These are phyloP conservation scores for Silene uniflora DNA, from an alignment of 148 eudicot genomes.

Conservation along the genomic window DNA sequence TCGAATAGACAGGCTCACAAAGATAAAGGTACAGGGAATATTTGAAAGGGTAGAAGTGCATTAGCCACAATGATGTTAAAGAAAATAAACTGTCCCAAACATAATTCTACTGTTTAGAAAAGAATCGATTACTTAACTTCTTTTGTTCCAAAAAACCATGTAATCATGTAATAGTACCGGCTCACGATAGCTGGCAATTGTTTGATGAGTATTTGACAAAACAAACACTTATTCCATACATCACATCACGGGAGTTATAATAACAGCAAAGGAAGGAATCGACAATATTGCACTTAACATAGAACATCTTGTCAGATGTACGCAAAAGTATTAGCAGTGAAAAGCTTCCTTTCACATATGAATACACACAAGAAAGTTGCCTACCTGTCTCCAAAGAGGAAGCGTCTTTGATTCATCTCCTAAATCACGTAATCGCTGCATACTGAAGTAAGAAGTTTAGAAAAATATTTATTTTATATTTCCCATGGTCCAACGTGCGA, in stretches of 20 bases:
- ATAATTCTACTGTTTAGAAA: background rate
- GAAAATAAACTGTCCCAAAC: background rate
- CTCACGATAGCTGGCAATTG: background rate
- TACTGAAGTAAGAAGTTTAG: conserved; percentile 42
- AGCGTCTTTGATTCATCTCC: conserved; percentile 84
- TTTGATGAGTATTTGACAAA: background rate
- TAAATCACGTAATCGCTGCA: conserved; percentile 72
- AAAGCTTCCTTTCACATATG: conserved; percentile 3
- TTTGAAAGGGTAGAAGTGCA: background rate
- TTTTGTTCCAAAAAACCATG: background rate
- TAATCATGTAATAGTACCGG: background rate
- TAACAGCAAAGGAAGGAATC: background rate
- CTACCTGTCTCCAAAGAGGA: conserved; percentile 98
- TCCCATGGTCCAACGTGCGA: background rate
- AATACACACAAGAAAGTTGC: conserved; percentile 1
- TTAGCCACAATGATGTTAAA: background rate
- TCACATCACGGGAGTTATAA: background rate
- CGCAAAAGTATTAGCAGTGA: background rate
- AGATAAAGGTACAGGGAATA: too few species aligned
- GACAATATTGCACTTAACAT: background rate
- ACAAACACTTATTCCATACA: background rate
- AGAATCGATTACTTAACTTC: background rate
- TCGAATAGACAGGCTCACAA: too few species aligned
- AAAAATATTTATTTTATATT: background rate
- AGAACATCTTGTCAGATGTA: background rate